Conservation (phyloP, 306 rosid genomes). For the Cucurbita maxima region DNA sequence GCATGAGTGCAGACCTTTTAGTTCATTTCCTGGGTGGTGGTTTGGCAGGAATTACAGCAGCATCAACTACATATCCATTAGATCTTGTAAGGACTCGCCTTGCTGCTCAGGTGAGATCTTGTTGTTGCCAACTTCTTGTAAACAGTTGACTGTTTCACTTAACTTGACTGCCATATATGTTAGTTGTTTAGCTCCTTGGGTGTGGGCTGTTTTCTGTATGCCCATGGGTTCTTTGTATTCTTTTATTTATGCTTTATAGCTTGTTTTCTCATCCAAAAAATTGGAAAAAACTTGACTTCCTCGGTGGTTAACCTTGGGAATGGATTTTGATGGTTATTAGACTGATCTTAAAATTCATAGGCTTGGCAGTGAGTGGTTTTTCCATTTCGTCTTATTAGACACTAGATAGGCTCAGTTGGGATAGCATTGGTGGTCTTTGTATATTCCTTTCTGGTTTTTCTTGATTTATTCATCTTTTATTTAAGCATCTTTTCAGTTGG, state of each 20-base stretch:
- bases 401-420: not conserved
- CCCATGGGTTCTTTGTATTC: not conserved
- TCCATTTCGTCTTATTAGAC: not conserved
- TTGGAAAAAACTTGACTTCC: not conserved
- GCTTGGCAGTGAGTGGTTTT: not conserved
- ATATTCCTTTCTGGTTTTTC: not conserved
- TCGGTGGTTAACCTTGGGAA: not conserved
- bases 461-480: not conserved
- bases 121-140: not conserved
- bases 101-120: conserved; percentile 71
- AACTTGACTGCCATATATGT: not conserved
- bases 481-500: not conserved
- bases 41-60: conserved; percentile 87
- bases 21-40: conserved; percentile 83
- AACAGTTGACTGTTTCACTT: not conserved
- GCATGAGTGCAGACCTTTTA: conserved; percentile 41
- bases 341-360: not conserved
- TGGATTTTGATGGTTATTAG: not conserved
- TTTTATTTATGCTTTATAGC: not conserved
- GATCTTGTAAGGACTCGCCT: conserved; percentile 98
- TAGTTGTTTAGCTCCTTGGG: not conserved
- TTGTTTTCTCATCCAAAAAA: not conserved
- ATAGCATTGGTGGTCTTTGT: not conserved
- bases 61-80: conserved; percentile 79
- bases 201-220: not conserved